phyloP scores from a whole-genome alignment of 495 filamentous ascomycete genomes.

The Zalerion maritima region DNA sequence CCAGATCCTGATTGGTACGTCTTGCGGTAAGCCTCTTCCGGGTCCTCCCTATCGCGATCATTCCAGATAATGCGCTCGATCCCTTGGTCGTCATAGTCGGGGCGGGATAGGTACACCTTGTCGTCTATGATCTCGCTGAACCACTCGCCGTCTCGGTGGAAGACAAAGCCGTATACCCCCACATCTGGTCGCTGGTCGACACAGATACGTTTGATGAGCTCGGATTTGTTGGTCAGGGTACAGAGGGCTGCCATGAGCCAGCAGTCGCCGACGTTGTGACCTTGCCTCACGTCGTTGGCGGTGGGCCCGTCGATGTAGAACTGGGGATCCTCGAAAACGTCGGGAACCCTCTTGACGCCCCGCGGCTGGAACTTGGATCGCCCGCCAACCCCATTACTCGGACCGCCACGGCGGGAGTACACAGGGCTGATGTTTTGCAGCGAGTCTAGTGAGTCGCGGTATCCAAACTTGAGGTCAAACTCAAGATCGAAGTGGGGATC shows the following conservation, averaged over 20 bases:
- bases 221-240: conserved; percentile 67
- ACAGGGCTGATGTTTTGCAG: conserved; percentile 25
- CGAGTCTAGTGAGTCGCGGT: conserved; percentile 47
- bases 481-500: conserved; percentile 86
- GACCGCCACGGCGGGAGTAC: background rate
- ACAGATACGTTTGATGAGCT: conserved; percentile 67
- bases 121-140: conserved; percentile 76
- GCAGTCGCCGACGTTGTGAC: conserved; percentile 72
- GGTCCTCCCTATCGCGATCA: conserved; percentile 50
- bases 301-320: conserved; percentile 76
- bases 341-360: conserved; percentile 54
- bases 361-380: conserved; percentile 33
- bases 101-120: conserved; percentile 55
- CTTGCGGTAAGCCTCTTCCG: conserved; percentile 64
- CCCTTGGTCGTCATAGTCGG: conserved; percentile 65
- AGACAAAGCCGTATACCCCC: conserved; percentile 91
- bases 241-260: conserved; percentile 84
- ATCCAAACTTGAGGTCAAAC: conserved; percentile 51
- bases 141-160: conserved; percentile 89
- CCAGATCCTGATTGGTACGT: conserved; percentile 58
- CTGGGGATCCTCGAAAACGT: conserved; percentile 76
- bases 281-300: conserved; percentile 70
- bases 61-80: conserved; percentile 56
- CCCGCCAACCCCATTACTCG: conserved; percentile 7
- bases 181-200: conserved; percentile 66